Evolutionary conservation across 2,329 filamentous ascomycete genomes (phyloP).

Genomic region (Alternaria angustiovoidea): DNA sequence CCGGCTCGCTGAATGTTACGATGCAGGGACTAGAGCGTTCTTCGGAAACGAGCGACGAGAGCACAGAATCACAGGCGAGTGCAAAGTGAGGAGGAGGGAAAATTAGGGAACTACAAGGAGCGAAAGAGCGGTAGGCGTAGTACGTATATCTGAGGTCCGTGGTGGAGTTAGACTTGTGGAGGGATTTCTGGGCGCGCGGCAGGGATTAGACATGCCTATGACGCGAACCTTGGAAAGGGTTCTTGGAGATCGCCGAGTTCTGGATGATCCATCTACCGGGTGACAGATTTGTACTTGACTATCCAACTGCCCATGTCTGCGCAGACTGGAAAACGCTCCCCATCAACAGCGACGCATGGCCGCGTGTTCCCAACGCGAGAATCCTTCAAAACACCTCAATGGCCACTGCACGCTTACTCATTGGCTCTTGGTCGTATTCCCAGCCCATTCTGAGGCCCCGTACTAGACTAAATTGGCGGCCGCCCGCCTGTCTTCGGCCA

Average conservation of each 20-base stretch:
- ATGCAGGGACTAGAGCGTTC: slow-evolving; percentile 5
- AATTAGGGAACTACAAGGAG: slow-evolving; percentile 7
- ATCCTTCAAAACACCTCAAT: slow-evolving; percentile 23
- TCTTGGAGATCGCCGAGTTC: slow-evolving; percentile 11
- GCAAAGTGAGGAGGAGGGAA: neutral
- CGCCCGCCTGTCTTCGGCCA: slow-evolving; percentile 23
- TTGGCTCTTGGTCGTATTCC: slow-evolving; percentile 25
- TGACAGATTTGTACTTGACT: neutral
- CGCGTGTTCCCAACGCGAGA: slow-evolving; percentile 5
- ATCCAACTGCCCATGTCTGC: neutral
- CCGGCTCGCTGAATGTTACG: slow-evolving; percentile 31
- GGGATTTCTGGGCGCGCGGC: slow-evolving; percentile 23
- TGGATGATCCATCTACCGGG: slow-evolving; percentile 5
- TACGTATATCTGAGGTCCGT: slow-evolving; percentile 20
- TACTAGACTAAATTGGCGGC: slow-evolving; percentile 30
- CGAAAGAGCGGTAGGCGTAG: slow-evolving; percentile 20
- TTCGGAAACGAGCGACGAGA: slow-evolving; percentile 36
- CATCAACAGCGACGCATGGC: neutral
- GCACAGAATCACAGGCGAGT: slow-evolving; percentile 18
- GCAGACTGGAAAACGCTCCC: neutral
- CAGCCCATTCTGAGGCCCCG: slow-evolving; percentile 20
- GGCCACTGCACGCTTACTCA: slow-evolving; percentile 25
- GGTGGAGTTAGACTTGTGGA: slow-evolving; percentile 23
- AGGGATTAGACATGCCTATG: slow-evolving; percentile 20
- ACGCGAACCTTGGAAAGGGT: slow-evolving; percentile 15